These are phyloP conservation scores for Gyromitra esculenta DNA, from an alignment of 2,329 filamentous ascomycete genomes.

Conservation along the genomic window DNA sequence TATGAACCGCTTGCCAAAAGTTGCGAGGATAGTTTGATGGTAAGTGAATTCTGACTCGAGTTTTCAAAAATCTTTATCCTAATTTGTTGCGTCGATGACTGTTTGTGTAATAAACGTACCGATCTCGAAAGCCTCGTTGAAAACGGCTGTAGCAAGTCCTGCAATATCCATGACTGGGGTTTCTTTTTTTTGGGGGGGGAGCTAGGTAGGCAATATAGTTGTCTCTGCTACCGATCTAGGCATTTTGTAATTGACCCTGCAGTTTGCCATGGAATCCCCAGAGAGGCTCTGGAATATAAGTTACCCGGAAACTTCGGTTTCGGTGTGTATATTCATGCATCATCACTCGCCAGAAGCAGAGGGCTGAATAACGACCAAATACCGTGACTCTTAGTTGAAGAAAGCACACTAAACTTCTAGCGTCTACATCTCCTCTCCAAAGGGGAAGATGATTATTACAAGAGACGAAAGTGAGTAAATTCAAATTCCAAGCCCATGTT, in stretches of 20 bases:
- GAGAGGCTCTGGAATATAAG: not conserved
- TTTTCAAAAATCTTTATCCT: constrained; percentile 8
- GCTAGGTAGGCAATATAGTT: not conserved
- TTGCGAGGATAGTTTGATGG: constrained; percentile 26
- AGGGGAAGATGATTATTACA: too few species aligned
- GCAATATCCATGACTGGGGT: constrained; percentile 27
- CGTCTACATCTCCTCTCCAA: too few species aligned
- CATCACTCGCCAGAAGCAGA: not conserved
- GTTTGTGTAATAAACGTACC: constrained; percentile 29
- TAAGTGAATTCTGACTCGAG: constrained; percentile 27
- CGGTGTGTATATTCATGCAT: not conserved
- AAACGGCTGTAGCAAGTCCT: constrained; percentile 22
- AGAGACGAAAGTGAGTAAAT: too few species aligned
- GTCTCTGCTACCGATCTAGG: not conserved
- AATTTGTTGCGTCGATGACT: constrained; percentile 12
- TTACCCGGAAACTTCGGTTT: not conserved
- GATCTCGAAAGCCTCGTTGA: constrained; percentile 29
- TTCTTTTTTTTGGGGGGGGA: not conserved
- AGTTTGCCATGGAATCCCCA: not conserved
- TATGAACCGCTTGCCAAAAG: constrained; percentile 37
- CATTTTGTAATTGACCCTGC: not conserved
- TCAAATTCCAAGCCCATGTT: too few species aligned
- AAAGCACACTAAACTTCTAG: too few species aligned
- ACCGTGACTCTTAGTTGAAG: too few species aligned
- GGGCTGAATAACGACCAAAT: not conserved